phyloP scores from a whole-genome alignment of 345 rosid genomes.

The Populus alba region DNA sequence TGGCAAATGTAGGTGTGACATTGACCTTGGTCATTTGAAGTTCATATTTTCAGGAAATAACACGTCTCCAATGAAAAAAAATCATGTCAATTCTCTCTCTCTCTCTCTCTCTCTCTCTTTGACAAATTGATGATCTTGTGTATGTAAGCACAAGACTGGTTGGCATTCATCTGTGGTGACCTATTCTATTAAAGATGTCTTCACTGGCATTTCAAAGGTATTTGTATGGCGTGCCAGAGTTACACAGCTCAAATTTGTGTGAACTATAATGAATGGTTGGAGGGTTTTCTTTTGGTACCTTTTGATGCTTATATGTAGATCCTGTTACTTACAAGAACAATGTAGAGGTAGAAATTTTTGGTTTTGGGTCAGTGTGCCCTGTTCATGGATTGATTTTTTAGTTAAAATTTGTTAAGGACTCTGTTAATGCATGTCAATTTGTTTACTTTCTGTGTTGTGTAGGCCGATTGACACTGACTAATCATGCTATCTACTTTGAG shows the following conservation, averaged over 20 bases:
- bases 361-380: conserved; percentile 3
- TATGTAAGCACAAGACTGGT: not conserved
- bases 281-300: too few species aligned
- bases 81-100: not conserved
- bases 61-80: not conserved
- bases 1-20: not conserved
- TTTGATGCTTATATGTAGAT: not conserved
- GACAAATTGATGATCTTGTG: not conserved
- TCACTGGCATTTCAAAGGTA: too few species aligned
- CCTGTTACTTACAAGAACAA: not conserved
- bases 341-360: not conserved
- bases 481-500: conserved; percentile 78
- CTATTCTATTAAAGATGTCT: too few species aligned
- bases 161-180: too few species aligned
- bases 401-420: conserved; percentile 6
- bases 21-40: not conserved
- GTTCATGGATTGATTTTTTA: not conserved
- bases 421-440: not conserved
- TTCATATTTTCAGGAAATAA: not conserved
- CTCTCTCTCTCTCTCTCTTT: not conserved
- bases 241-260: too few species aligned
- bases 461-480: conserved; percentile 89
- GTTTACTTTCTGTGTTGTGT: conserved; percentile 19
- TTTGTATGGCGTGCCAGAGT: too few species aligned
- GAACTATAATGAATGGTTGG: too few species aligned